Evolutionary conservation across 257 asterid genomes (phyloP).

Genomic region (Solanum lycopersicoides): DNA sequence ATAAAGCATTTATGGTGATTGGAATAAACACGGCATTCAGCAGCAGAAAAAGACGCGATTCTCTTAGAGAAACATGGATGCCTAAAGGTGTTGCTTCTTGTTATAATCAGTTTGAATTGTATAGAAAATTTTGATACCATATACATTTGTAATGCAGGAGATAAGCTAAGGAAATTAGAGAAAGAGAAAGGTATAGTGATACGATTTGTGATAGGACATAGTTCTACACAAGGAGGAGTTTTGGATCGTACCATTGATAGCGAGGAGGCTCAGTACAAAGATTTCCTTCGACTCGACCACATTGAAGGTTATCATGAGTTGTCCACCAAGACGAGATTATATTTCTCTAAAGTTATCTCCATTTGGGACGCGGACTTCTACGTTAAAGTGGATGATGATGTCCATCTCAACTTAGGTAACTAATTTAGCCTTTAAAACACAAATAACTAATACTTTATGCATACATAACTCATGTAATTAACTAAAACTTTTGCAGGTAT

Average conservation of each 20-base stretch:
- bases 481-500: constrained; percentile 7
- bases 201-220: constrained; percentile 38
- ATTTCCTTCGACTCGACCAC: constrained; percentile 54
- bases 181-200: background rate
- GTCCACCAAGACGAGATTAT: constrained; percentile 52
- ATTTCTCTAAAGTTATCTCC: constrained; percentile 48
- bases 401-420: constrained; percentile 37
- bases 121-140: background rate
- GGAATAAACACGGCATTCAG: background rate
- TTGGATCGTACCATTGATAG: constrained; percentile 45
- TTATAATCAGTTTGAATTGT: background rate
- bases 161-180: background rate
- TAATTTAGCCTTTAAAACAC: background rate
- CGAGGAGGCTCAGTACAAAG: constrained; percentile 41
- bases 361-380: constrained; percentile 75
- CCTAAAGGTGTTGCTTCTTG: background rate
- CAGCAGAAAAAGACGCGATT: background rate
- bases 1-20: background rate
- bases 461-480: background rate
- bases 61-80: background rate
- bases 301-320: constrained; percentile 58
- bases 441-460: background rate
- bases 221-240: constrained; percentile 34
- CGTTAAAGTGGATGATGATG: constrained; percentile 74
- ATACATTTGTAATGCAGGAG: background rate